These are phyloP conservation scores for Globisporangium takayamanum DNA, from an alignment of 352 stramenopile species.

Conservation along the genomic window DNA sequence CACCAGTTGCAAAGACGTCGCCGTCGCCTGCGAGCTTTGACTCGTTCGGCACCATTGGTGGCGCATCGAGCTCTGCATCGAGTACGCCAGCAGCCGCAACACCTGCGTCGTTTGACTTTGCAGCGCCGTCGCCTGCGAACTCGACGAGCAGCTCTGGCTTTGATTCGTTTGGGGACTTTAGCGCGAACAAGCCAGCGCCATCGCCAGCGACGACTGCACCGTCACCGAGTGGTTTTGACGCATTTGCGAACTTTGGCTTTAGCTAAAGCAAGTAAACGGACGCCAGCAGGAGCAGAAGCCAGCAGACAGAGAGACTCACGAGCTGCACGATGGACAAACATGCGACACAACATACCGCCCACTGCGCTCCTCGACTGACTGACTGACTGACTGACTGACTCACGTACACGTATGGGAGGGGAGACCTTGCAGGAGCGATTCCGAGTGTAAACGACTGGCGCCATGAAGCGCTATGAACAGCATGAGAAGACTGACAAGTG, in stretches of 20 bases:
- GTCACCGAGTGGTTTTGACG: constrained; percentile 11
- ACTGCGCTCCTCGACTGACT: too few relatives aligned
- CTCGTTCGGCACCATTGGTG: constrained; percentile 21
- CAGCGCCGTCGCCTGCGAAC: constrained; percentile 4
- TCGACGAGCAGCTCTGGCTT: constrained; percentile 7
- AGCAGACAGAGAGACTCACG: too few relatives aligned
- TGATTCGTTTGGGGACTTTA: constrained; percentile 17
- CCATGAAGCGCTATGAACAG: too few relatives aligned
- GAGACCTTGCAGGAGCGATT: neutral
- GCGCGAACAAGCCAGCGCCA: constrained; percentile 8
- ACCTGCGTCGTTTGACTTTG: constrained; percentile 2
- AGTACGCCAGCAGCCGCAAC: neutral
- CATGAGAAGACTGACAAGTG: neutral
- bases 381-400: too few relatives aligned
- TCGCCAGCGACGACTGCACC: neutral
- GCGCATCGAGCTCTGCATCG: neutral
- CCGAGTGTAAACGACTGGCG: neutral
- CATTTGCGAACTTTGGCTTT: constrained; percentile 17
- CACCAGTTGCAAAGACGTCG: neutral
- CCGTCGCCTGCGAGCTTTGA: constrained; percentile 6
- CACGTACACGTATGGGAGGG: too few relatives aligned
- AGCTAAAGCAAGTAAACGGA: constrained; percentile 9
- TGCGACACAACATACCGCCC: too few relatives aligned
- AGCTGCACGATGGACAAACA: too few relatives aligned
- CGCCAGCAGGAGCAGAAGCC: neutral